These are phyloP conservation scores for Hypoxylon sp. DNA, from an alignment of 2,329 filamentous ascomycete genomes.

Conservation along the genomic window DNA sequence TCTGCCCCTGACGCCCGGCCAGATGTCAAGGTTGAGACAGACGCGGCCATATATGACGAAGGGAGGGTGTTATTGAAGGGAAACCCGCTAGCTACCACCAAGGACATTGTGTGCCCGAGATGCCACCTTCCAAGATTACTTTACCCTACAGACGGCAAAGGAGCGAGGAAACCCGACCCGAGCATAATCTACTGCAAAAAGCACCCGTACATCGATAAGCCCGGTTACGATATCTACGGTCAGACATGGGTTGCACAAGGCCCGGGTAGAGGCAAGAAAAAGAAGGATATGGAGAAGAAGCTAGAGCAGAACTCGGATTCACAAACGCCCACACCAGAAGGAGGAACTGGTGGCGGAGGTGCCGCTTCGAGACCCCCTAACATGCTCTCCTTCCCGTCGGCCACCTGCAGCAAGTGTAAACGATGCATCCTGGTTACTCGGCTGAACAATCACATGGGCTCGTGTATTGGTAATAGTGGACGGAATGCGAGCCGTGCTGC, in stretches of 20 bases:
- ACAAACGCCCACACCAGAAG: slow-evolving; percentile 65
- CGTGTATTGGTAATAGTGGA: slow-evolving; percentile 76
- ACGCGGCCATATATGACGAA: slow-evolving; percentile 79
- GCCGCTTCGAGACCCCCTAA: slow-evolving; percentile 66
- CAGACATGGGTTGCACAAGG: slow-evolving; percentile 83
- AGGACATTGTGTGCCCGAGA: slow-evolving; percentile 79
- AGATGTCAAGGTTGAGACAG: slow-evolving; percentile 73
- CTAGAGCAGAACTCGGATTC: slow-evolving; percentile 57
- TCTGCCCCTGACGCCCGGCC: slow-evolving; percentile 68
- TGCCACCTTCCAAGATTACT: slow-evolving; percentile 82
- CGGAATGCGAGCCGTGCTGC: slow-evolving; percentile 74
- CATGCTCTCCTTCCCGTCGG: slow-evolving; percentile 74
- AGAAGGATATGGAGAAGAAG: slow-evolving; percentile 80
- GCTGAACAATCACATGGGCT: slow-evolving; percentile 78
- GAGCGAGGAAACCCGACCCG: slow-evolving; percentile 75
- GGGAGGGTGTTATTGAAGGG: slow-evolving; percentile 77
- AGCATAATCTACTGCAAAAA: slow-evolving; percentile 83
- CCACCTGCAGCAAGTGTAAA: slow-evolving; percentile 77
- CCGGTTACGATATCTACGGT: slow-evolving; percentile 84
- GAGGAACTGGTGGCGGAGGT: slow-evolving; percentile 53
- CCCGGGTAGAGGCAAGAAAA: slow-evolving; percentile 81
- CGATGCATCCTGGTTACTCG: slow-evolving; percentile 75
- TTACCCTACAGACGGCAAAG: slow-evolving; percentile 79
- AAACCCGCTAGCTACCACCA: slow-evolving; percentile 79
- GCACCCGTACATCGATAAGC: slow-evolving; percentile 81